These are phyloP conservation scores for Plasmodium ovale DNA, from an alignment of 169 alveolate genomes.

Conservation along the genomic window DNA sequence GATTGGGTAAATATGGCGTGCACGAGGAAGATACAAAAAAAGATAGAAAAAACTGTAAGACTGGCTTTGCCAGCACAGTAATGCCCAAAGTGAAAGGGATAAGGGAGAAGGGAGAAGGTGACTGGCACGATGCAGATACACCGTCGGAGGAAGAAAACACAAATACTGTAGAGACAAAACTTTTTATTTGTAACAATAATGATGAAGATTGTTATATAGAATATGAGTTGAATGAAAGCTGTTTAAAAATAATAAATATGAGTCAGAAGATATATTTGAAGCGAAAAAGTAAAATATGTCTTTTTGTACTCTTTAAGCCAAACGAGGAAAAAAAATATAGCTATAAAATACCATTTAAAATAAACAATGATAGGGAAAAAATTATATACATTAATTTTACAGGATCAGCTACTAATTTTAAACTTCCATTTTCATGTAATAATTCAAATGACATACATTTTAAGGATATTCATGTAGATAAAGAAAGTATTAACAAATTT, in stretches of 20 bases:
- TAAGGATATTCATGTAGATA: slow-evolving; percentile 67
- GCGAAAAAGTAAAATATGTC: slow-evolving; percentile 19
- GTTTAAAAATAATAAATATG: slow-evolving; percentile 20
- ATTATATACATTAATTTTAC: slow-evolving; percentile 18
- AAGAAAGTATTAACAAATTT: slow-evolving; percentile 49
- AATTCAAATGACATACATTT: slow-evolving; percentile 51
- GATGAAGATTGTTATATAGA: slow-evolving; percentile 68
- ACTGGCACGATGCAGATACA: neutral
- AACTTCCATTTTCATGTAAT: slow-evolving; percentile 59
- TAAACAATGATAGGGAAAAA: slow-evolving; percentile 37
- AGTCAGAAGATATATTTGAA: slow-evolving; percentile 32
- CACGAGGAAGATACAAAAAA: neutral
- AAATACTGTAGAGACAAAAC: slow-evolving; percentile 26
- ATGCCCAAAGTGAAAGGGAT: neutral
- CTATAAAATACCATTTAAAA: slow-evolving; percentile 57
- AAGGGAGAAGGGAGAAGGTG: neutral
- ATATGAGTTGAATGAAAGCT: slow-evolving; percentile 51
- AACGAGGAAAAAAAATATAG: slow-evolving; percentile 57
- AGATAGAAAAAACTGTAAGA: neutral
- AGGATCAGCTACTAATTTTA: slow-evolving; percentile 64
- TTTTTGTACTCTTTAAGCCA: slow-evolving; percentile 44
- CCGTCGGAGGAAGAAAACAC: slow-evolving; percentile 10
- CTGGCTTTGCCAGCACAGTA: neutral
- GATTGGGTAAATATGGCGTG: neutral
- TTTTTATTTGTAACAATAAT: slow-evolving; percentile 48